Evolutionary conservation across 768 basidiomycete genomes (phyloP), one percentile per base, ranked within the genome.

Genomic region (Mycena rosella): DNA sequence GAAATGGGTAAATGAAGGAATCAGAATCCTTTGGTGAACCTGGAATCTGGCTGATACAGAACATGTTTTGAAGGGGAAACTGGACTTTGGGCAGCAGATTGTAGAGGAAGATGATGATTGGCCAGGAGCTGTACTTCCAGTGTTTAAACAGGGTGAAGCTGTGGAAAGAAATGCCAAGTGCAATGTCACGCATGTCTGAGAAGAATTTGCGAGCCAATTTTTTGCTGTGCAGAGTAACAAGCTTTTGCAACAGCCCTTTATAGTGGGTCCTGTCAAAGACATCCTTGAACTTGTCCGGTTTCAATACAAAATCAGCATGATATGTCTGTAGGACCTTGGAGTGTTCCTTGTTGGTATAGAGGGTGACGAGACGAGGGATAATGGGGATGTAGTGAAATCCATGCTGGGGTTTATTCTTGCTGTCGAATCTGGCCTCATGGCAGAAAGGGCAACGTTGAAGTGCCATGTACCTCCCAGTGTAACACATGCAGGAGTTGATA

Each of bases 21-120:
- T 76, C 74, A 1, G 78, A 30, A 49, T 80, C 76, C 26, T 73
- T 70, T 0, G 80, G 75, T 27, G 74, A 74, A 0, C 55, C 55
- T n/a, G 79, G 82, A 40, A 82, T 80, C 58, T 80, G 60, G 2
- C 78, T 75, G 11, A 81, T 49, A 22, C 72, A 74, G 13, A 83
- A 59, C 14, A 81, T 72, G 34, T 81, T 71, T 5, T 72, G 44
- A 14, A 74, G 48, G 26, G 77, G 78, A 30, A 74, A 77, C 3
- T 74, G 74, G 14, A 76, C 59, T 32, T 78, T 65, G 1, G 80
- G 80, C 3, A 77, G 79, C 0, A 83, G 71, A 53, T 83, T 84
- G 73, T 66, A 60, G 34, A 60, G 40, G 44, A 66, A 66, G 0
- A 79, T 20, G 22, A 83, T 62, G 8, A 83, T 54, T 0, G 80